A percentile compares a stretch with the other conserved stretches of the same genome.
These are phyloP conservation scores for Syzygium aqueum DNA, from an alignment of 345 rosid species.

Conservation along the genomic window DNA sequence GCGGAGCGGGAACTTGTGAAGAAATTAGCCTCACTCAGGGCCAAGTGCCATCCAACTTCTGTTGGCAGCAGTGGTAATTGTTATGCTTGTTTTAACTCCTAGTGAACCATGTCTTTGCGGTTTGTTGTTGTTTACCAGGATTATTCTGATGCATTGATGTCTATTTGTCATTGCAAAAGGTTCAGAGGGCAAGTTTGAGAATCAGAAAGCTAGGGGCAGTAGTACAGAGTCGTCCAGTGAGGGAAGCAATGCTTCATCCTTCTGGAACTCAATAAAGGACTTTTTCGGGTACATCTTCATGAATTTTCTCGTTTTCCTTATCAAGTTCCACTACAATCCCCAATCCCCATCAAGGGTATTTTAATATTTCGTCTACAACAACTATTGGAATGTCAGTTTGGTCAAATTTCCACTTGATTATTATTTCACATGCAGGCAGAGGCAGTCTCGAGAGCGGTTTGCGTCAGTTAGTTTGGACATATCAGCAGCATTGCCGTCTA, in stretches of 20 bases:
- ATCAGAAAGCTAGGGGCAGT: slow-evolving; percentile 1
- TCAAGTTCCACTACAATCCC: neutral
- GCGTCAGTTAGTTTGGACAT: slow-evolving; percentile 39
- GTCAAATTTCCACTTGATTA: neutral
- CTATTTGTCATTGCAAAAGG: neutral
- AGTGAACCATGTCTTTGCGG: neutral
- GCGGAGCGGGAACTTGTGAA: slow-evolving; percentile 53
- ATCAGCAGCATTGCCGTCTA: slow-evolving; percentile 10
- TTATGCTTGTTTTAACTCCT: neutral
- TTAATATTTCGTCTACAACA: neutral
- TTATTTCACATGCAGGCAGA: slow-evolving; percentile 25
- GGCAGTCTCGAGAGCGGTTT: slow-evolving; percentile 43
- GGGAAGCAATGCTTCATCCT: slow-evolving; percentile 12
- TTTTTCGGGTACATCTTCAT: slow-evolving; percentile 29
- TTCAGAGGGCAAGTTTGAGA: neutral
- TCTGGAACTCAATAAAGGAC: slow-evolving; percentile 31
- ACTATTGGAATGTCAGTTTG: neutral
- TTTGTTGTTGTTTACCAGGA: neutral
- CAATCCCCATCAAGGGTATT: neutral
- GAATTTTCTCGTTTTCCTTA: neutral
- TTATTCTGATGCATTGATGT: neutral
- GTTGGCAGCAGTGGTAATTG: slow-evolving; percentile 21
- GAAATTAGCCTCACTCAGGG: slow-evolving; percentile 52
- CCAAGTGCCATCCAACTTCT: slow-evolving; percentile 19
- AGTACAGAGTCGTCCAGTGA: slow-evolving; percentile 8